Percentiles rank a stretch among this genome's conserved stretches.
These are phyloP conservation scores for Elongisporangium anandrum DNA, from an alignment of 352 stramenopile genomes.

Conservation along the genomic window DNA sequence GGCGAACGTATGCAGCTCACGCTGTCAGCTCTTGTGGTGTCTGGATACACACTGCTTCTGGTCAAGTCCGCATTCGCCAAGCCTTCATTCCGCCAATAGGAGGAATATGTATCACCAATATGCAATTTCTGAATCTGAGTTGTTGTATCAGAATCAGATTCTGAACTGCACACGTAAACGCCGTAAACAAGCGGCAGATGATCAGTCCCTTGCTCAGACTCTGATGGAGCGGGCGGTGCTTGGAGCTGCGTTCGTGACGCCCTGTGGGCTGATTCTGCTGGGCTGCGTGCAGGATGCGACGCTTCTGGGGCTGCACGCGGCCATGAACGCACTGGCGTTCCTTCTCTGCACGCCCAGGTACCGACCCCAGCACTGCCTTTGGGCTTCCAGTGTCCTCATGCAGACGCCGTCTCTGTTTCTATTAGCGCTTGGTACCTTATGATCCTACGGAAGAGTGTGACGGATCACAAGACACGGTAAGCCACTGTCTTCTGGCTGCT, in stretches of 20 bases:
- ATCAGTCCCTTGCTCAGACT: neutral
- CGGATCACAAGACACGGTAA: conserved; percentile 27
- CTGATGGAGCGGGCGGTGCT: conserved; percentile 19
- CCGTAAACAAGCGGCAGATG: neutral
- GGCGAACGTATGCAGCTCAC: conserved; percentile 45
- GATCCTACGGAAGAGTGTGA: conserved; percentile 42
- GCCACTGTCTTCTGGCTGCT: neutral
- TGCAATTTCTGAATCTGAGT: too few relatives aligned
- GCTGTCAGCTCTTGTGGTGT: conserved; percentile 26
- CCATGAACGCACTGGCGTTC: conserved; percentile 42
- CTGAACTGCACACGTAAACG: neutral
- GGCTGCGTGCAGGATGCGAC: conserved; percentile 39
- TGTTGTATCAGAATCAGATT: neutral
- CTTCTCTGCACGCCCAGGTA: conserved; percentile 54
- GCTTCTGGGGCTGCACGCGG: conserved; percentile 49
- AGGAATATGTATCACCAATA: too few relatives aligned
- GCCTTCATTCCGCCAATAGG: neutral
- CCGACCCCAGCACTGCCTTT: neutral
- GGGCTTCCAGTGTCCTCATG: neutral
- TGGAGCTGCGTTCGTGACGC: conserved; percentile 43
- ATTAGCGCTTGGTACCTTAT: conserved; percentile 57
- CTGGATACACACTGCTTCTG: conserved; percentile 40
- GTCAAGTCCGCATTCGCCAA: conserved; percentile 27
- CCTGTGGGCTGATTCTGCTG: conserved; percentile 36
- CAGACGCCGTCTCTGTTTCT: conserved; percentile 1